Percentiles rank a stretch among this genome's conserved stretches.
phyloP scores from a whole-genome alignment of 768 basidiomycete genomes.

The Tylopilus sp. region DNA sequence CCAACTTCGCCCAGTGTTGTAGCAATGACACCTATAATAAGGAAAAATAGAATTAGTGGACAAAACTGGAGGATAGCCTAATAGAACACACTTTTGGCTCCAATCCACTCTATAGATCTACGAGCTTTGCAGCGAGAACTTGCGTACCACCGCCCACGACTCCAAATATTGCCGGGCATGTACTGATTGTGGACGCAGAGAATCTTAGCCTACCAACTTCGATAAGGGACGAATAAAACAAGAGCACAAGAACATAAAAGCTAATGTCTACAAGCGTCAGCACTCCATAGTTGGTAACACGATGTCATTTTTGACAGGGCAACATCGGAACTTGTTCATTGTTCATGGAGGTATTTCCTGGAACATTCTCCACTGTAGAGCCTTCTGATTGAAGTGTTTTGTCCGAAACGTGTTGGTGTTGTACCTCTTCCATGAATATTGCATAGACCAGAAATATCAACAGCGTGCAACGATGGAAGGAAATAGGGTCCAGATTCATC shows the following conservation, averaged over 20 bases:
- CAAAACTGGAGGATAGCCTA: slow-evolving; percentile 36
- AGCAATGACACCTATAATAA: slow-evolving; percentile 42
- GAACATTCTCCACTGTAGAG: neutral
- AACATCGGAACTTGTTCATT: slow-evolving; percentile 32
- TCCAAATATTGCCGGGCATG: slow-evolving; percentile 35
- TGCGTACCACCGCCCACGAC: slow-evolving; percentile 40
- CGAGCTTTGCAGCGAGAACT: slow-evolving; percentile 39
- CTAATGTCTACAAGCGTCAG: slow-evolving; percentile 45
- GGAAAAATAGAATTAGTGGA: slow-evolving; percentile 41
- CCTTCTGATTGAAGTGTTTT: slow-evolving; percentile 1
- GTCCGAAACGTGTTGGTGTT: neutral
- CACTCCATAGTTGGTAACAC: slow-evolving; percentile 42
- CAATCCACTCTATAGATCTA: slow-evolving; percentile 39
- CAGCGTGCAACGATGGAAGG: no score
- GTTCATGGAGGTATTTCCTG: neutral
- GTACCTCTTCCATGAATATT: slow-evolving; percentile 31
- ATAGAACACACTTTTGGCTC: slow-evolving; percentile 41
- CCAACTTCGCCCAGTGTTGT: slow-evolving; percentile 29
- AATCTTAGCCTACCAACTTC: slow-evolving; percentile 43
- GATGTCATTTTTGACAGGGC: slow-evolving; percentile 22
- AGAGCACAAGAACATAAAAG: slow-evolving; percentile 37
- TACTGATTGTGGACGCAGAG: slow-evolving; percentile 41
- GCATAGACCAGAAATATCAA: slow-evolving; percentile 16
- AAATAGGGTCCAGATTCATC: no score
- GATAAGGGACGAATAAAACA: slow-evolving; percentile 44